Evolutionary conservation across 2,329 filamentous ascomycete genomes (phyloP), one percentile per base, ranked within the genome.

Genomic region (Botrytis tulipae): DNA sequence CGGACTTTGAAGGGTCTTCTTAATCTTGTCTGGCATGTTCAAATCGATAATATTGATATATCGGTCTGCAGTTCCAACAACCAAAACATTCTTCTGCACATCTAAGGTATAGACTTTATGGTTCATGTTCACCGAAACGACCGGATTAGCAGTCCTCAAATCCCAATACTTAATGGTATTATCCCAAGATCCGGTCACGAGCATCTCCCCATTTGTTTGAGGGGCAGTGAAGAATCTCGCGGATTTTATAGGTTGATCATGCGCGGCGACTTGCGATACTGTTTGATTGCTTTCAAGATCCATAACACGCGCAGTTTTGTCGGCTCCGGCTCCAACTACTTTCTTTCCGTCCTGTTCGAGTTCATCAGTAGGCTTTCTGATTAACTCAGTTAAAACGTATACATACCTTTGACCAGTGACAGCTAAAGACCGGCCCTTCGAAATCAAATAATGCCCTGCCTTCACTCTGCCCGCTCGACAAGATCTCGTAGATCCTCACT

Each of bases 1-100:
- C 4, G 96, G 96, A 80, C 94, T 97, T 84, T 97, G 94, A 69
- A 98, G 88, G 16, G 93, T 95, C 88, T 99, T 99, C 89, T 97
- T 98, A 83, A 98, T 94, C 79, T 93, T 94, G 71, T 89, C 89
- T 6, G 96, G 96, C 75, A 97, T 91, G 81, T 92, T 91, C 72
- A 99, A 89, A 83, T 97, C 94, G 84, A 99, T 87, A 76, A 99
- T 92, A 82, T 98, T 95, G 86, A 99, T 97, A 83, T 97, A 97
- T 75, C 96, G 90, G 81, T 99, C 96, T 20, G 96, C 96, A 0
- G 95, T 98, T 75, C 93, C 96, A 73, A 98, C 87, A 32, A 99
- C 96, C 60, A 98, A 89, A 69, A 99, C 87, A 79, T 96, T 92
- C 81, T 95, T 91, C 80, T 91, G 91, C 68, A 97, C 92, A 78